These are phyloP conservation scores for Cadophora gregata DNA, from an alignment of 2,329 filamentous ascomycete species.

Conservation along the genomic window DNA sequence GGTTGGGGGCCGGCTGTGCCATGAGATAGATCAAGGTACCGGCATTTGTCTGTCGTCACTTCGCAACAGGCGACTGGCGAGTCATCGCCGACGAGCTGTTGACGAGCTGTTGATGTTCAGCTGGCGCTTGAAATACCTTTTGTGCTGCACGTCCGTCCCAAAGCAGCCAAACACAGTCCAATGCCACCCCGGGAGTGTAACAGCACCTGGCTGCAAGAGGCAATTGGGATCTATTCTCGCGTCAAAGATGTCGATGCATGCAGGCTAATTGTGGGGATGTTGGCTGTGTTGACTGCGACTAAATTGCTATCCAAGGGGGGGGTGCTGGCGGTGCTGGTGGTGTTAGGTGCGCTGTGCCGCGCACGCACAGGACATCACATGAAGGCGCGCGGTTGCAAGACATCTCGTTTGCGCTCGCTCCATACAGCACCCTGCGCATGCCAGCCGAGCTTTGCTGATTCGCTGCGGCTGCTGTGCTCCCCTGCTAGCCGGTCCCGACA, in stretches of 20 bases:
- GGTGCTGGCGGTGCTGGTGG: no score
- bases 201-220: constrained; percentile 18
- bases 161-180: background rate
- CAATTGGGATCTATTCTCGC: constrained; percentile 20
- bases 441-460: background rate
- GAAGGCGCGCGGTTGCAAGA: constrained; percentile 29
- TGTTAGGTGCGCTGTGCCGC: constrained; percentile 31
- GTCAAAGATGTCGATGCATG: constrained; percentile 19
- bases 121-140: constrained; percentile 23
- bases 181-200: constrained; percentile 7
- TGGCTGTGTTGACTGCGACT: constrained; percentile 16
- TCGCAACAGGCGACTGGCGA: constrained; percentile 8
- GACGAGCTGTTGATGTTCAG: constrained; percentile 12
- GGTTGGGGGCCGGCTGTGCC: constrained; percentile 9
- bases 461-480: constrained; percentile 5
- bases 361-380: constrained; percentile 18
- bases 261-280: constrained; percentile 16
- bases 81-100: constrained; percentile 13
- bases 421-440: constrained; percentile 9
- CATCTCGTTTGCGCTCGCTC: constrained; percentile 11
- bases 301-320: background rate
- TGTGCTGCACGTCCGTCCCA: constrained; percentile 15
- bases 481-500: constrained; percentile 9
- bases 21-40: constrained; percentile 14
- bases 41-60: constrained; percentile 9